Conservation (phyloP, 2,329 filamentous ascomycete genomes). For the Xylaria sp. region DNA sequence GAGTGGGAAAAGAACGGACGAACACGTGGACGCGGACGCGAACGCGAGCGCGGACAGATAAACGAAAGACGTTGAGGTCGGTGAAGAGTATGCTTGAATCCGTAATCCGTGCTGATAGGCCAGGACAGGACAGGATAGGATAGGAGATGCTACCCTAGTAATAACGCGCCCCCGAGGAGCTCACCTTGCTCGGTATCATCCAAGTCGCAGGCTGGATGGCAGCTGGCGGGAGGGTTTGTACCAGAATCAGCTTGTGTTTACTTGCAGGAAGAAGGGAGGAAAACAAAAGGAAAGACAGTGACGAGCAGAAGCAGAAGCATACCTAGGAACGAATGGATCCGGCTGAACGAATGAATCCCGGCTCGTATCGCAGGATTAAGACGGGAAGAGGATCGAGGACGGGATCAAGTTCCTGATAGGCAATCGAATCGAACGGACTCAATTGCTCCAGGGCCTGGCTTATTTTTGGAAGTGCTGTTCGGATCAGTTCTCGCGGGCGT, state of each 20-base stretch:
- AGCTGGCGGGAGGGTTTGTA: constrained; percentile 1
- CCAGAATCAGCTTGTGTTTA: not conserved
- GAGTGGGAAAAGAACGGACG: not conserved
- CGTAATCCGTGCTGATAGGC: not conserved
- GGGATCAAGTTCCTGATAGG: too few species aligned
- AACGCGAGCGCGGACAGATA: not conserved
- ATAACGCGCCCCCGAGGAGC: constrained; percentile 20
- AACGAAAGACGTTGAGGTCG: not conserved
- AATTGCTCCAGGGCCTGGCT: not conserved
- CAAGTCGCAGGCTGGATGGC: constrained; percentile 7
- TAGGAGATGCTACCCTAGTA: not conserved
- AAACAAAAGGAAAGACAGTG: not conserved
- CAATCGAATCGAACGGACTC: too few species aligned
- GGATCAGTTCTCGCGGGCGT: not conserved
- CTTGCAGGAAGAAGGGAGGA: not conserved
- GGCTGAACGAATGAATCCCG: too few species aligned
- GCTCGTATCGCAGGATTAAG: too few species aligned
- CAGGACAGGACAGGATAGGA: not conserved
- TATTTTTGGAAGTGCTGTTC: not conserved
- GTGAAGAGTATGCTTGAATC: not conserved
- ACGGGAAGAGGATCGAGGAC: too few species aligned
- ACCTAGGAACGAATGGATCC: not conserved
- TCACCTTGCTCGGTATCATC: constrained; percentile 19
- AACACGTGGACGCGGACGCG: not conserved
- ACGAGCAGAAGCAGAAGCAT: not conserved